Evolutionary conservation across 257 asterid species (phyloP).

Genomic region (Solanum pennellii): DNA sequence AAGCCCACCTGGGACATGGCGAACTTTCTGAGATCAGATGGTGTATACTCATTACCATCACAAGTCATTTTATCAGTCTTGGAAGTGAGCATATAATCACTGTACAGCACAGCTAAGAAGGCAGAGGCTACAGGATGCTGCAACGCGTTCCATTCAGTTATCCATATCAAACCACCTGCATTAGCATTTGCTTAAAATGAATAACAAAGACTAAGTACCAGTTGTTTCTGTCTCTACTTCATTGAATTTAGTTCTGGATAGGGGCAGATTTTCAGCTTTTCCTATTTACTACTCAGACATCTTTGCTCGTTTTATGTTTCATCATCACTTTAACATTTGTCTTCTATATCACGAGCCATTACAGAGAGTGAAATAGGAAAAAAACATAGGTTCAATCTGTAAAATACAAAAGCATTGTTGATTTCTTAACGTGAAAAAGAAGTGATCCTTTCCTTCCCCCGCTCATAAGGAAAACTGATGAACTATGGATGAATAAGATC

Average conservation of each 20-base stretch:
- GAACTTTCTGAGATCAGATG: conserved; percentile 54
- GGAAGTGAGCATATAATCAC: conserved; percentile 78
- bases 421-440: not conserved
- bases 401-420: not conserved
- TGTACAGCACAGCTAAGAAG: conserved; percentile 59
- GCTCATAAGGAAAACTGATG: not conserved
- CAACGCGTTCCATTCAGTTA: conserved; percentile 75
- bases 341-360: not conserved
- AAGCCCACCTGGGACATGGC: conserved; percentile 62
- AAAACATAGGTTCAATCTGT: not conserved
- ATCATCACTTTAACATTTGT: not conserved
- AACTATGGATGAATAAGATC: not conserved
- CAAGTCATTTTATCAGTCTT: conserved; percentile 47
- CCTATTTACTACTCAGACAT: not conserved
- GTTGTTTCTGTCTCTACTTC: not conserved
- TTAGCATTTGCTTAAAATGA: conserved; percentile 5
- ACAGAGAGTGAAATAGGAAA: not conserved
- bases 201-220: not conserved
- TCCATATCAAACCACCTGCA: conserved; percentile 83
- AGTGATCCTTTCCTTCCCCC: not conserved
- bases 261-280: not conserved
- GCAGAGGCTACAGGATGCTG: conserved; percentile 87
- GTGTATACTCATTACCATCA: conserved; percentile 26
- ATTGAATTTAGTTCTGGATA: not conserved
- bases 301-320: not conserved